A percentile compares a stretch with the other conserved stretches of the same genome.
Conservation (phyloP, 2,329 filamentous ascomycete species). For the Trichoderma guizhouense region DNA sequence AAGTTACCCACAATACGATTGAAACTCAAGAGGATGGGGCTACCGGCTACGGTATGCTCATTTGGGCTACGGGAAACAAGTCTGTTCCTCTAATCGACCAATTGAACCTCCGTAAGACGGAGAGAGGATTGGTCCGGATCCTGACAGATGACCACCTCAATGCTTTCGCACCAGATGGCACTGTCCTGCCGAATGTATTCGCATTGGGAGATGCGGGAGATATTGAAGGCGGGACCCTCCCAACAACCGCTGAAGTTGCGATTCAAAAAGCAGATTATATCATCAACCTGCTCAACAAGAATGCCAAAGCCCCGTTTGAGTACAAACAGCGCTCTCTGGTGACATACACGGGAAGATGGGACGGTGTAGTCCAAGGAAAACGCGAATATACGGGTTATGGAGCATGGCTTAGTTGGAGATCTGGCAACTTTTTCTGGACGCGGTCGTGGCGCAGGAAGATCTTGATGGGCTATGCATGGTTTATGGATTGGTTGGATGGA, state of each 20-base stretch:
- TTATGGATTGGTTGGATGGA: not conserved
- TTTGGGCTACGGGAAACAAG: not conserved
- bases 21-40: not conserved
- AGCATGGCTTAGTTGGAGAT: not conserved
- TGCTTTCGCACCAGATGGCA: not conserved
- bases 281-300: not conserved
- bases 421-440: not conserved
- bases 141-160: not conserved
- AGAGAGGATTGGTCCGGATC: not conserved
- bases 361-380: not conserved
- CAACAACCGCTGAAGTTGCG: not conserved
- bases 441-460: not conserved
- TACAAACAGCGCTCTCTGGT: not conserved
- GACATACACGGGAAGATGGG: not conserved
- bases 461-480: not conserved
- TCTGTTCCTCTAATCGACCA: not conserved
- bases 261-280: not conserved
- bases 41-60: not conserved
- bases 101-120: not conserved
- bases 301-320: not conserved
- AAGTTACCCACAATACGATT: not conserved
- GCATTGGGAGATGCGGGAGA: not conserved
- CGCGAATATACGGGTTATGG: not conserved
- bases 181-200: not conserved
- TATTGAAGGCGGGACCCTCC: not conserved